Evolutionary conservation across 1,139 yeast genomes (phyloP), one percentile per base, ranked within the genome.

Genomic region (Lodderomyces beijingensis): DNA sequence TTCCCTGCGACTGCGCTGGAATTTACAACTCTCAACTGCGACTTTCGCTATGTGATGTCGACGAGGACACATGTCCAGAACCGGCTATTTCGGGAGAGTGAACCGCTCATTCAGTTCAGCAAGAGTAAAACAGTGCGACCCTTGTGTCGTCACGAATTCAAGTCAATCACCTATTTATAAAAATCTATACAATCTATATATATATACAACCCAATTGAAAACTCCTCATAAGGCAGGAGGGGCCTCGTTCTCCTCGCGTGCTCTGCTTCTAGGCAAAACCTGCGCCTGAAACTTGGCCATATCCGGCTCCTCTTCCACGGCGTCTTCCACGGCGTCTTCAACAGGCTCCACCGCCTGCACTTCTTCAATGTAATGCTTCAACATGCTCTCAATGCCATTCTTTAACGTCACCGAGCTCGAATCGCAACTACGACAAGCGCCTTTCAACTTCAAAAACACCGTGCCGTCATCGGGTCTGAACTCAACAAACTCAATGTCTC

Each of bases 341-440:
- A 79, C 65, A 38, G 81, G 88, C 41, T 74, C 74, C 7, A 83
- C 93, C 16, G 69, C 62, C 40, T 75, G 70, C 8, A 83, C 89
- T 51, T 83, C 93, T 49, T 83, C 93, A 29, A 83, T 82, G 54
- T 83, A 83, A 57, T 79, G 79, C 53, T 77, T 83, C 54, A 83
- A 60, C 93, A 83, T 83, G 32, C 85, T 78, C 53, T 83, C 91
- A 40, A 83, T 83, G 18, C 93, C 93, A 47, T 79, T 78, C 47
- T 82, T 83, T 51, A 83, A 67, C 1, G 93, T 83, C 18, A 79
- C 80, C 30, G 82, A 77, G 37, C 86, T 77, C 2, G 86, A 77
- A 36, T 84, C 86, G 53, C 93, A 83, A 16, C 85, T 74, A 48
- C 87, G 73, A 56, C 93, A 83, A 1, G 93, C 91, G 24, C 93